These are phyloP conservation scores for Fusarium phyllophilum DNA, from an alignment of 2,329 filamentous ascomycete genomes.

Conservation along the genomic window DNA sequence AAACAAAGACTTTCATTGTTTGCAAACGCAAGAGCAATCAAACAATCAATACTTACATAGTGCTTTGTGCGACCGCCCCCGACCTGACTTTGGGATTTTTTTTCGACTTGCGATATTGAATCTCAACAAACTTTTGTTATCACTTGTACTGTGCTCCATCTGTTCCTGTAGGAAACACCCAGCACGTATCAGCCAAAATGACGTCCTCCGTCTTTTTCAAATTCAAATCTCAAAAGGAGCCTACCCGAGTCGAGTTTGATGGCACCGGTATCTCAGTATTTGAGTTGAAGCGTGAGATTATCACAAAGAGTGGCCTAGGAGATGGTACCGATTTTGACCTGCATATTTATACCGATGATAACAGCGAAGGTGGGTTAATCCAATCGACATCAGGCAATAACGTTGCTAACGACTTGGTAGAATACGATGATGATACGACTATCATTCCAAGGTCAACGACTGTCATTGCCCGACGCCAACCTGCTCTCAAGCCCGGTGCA, in stretches of 20 bases:
- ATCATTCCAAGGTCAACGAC: slow-evolving; percentile 96
- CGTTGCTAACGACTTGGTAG: slow-evolving; percentile 59
- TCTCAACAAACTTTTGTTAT: slow-evolving; percentile 35
- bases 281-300: slow-evolving; percentile 98
- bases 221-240: slow-evolving; percentile 98
- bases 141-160: slow-evolving; percentile 38
- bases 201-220: slow-evolving; percentile 99
- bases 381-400: not conserved
- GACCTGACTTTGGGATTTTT: slow-evolving; percentile 26
- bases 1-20: slow-evolving; percentile 41
- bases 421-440: slow-evolving; percentile 98
- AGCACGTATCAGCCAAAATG: slow-evolving; percentile 67
- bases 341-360: slow-evolving; percentile 92
- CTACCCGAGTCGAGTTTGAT: slow-evolving; percentile 93
- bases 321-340: slow-evolving; percentile 98
- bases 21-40: slow-evolving; percentile 40
- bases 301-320: slow-evolving; percentile 90
- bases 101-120: slow-evolving; percentile 33
- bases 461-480: slow-evolving; percentile 87
- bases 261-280: slow-evolving; percentile 98
- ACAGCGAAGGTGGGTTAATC: slow-evolving; percentile 79
- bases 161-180: slow-evolving; percentile 43
- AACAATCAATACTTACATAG: slow-evolving; percentile 48
- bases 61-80: slow-evolving; percentile 44
- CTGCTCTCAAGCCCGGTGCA: slow-evolving; percentile 84